phyloP scores from a whole-genome alignment of 768 basidiomycete genomes.

The Rhizopogon salebrosus region DNA sequence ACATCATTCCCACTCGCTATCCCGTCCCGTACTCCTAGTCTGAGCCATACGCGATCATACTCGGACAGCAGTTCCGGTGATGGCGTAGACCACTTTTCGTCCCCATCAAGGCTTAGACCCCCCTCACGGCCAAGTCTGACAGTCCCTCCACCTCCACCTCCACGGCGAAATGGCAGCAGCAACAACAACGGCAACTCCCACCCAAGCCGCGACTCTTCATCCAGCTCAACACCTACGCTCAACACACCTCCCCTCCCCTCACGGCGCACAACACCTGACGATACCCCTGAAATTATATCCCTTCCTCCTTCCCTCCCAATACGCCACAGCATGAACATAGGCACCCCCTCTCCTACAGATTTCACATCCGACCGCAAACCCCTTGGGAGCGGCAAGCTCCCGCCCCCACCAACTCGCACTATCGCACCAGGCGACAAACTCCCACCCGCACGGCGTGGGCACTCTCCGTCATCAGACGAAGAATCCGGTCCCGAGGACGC shows the following conservation, averaged over 20 bases:
- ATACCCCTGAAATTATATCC: background rate
- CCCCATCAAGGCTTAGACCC: slow-evolving; percentile 14
- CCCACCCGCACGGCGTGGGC: slow-evolving; percentile 51
- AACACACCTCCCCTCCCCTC: slow-evolving; percentile 37
- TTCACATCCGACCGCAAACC: slow-evolving; percentile 19
- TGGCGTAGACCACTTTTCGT: slow-evolving; percentile 7
- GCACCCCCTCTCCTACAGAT: background rate
- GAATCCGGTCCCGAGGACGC: slow-evolving; percentile 49
- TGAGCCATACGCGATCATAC: slow-evolving; percentile 3
- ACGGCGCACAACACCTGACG: slow-evolving; percentile 13
- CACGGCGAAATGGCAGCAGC: slow-evolving; percentile 5
- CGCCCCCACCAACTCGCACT: slow-evolving; percentile 71
- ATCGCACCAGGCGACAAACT: slow-evolving; percentile 68
- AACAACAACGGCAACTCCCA: background rate
- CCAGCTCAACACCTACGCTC: slow-evolving; percentile 12
- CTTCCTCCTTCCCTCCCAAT: slow-evolving; percentile 30
- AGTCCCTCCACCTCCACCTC: slow-evolving; percentile 18
- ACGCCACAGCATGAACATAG: slow-evolving; percentile 30
- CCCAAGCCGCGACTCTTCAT: background rate
- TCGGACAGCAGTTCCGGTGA: slow-evolving; percentile 22
- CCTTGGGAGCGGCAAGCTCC: slow-evolving; percentile 36
- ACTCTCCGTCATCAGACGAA: slow-evolving; percentile 40
- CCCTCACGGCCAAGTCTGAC: slow-evolving; percentile 15
- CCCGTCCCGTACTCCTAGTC: slow-evolving; percentile 5
- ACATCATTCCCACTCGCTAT: slow-evolving; percentile 8